Evolutionary conservation across 1,139 yeast genomes (phyloP).

Genomic region (Lodderomyces metapsilosis): DNA sequence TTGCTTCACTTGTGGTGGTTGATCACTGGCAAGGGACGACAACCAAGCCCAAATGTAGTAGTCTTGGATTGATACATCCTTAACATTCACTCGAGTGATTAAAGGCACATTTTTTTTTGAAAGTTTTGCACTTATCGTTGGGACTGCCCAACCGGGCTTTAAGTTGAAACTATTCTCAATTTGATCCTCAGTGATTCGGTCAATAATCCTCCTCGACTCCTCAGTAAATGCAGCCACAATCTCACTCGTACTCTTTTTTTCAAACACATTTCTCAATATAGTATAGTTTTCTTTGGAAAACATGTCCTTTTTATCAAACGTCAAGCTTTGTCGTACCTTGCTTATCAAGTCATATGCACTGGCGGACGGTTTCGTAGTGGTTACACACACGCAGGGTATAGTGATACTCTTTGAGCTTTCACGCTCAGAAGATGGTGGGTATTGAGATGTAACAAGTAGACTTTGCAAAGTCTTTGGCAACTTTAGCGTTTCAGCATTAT

Average conservation of each 20-base stretch:
- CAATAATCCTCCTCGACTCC: conserved; percentile 70
- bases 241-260: conserved; percentile 53
- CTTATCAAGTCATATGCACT: conserved; percentile 43
- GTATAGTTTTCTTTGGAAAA: conserved; percentile 81
- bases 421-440: conserved; percentile 47
- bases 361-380: conserved; percentile 59
- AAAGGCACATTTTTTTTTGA: conserved; percentile 34
- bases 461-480: conserved; percentile 66
- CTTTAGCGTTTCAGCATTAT: conserved; percentile 52
- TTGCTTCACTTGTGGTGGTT: conserved; percentile 60
- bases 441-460: conserved; percentile 58
- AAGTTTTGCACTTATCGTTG: conserved; percentile 8
- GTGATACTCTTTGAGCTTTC: conserved; percentile 41
- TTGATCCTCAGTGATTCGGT: conserved; percentile 51
- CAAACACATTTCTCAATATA: conserved; percentile 68
- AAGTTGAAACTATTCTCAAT: conserved; percentile 31
- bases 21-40: conserved; percentile 73
- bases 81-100: conserved; percentile 51
- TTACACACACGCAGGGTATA: conserved; percentile 62
- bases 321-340: conserved; percentile 63
- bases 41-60: conserved; percentile 93
- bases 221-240: conserved; percentile 66
- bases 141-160: conserved; percentile 46
- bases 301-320: conserved; percentile 67
- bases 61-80: conserved; percentile 75